A percentile compares a stretch with the other conserved stretches of the same genome.
Conservation (phyloP, 1,284 basidiomycete genomes). For the Ustilago trichophora region DNA sequence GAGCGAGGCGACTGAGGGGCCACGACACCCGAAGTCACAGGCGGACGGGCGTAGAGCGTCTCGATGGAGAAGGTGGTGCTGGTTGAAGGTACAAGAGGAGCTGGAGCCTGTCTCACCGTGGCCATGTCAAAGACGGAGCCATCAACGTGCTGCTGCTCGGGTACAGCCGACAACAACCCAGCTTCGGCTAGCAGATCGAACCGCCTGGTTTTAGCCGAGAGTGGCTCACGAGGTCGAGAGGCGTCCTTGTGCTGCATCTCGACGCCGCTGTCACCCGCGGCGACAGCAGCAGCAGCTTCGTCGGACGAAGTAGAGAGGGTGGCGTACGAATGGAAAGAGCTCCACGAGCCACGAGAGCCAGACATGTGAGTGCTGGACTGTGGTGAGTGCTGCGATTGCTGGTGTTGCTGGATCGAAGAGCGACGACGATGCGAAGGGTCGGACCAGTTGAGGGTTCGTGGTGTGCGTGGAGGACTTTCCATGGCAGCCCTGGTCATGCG, state of each 20-base stretch:
- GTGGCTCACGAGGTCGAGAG: not conserved
- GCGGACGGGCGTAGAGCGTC: slow-evolving; percentile 10
- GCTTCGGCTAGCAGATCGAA: slow-evolving; percentile 10
- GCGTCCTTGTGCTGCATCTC: slow-evolving; percentile 12
- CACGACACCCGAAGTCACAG: slow-evolving; percentile 2
- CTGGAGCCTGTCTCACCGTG: slow-evolving; percentile 8
- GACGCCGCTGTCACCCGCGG: no score
- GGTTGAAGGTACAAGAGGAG: not conserved
- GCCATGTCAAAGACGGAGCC: slow-evolving; percentile 36
- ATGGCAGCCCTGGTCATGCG: slow-evolving; percentile 7
- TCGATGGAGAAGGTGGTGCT: slow-evolving; percentile 17
- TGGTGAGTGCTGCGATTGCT: slow-evolving; percentile 13
- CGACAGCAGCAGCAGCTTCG: slow-evolving; percentile 6
- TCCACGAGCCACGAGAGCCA: slow-evolving; percentile 20
- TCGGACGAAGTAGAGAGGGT: slow-evolving; percentile 31
- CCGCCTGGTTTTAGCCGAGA: slow-evolving; percentile 2
- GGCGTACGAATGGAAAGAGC: slow-evolving; percentile 16
- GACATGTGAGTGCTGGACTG: slow-evolving; percentile 14
- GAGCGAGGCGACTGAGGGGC: slow-evolving; percentile 26
- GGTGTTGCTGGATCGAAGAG: slow-evolving; percentile 2
- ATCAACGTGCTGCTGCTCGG: slow-evolving; percentile 28
- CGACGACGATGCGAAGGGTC: slow-evolving; percentile 14
- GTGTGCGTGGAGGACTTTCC: slow-evolving; percentile 34
- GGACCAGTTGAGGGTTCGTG: slow-evolving; percentile 6
- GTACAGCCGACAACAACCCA: slow-evolving; percentile 1